Base-by-base conservation (phyloP, 768 basidiomycete genomes). In the Amylocystis lapponica region DNA sequence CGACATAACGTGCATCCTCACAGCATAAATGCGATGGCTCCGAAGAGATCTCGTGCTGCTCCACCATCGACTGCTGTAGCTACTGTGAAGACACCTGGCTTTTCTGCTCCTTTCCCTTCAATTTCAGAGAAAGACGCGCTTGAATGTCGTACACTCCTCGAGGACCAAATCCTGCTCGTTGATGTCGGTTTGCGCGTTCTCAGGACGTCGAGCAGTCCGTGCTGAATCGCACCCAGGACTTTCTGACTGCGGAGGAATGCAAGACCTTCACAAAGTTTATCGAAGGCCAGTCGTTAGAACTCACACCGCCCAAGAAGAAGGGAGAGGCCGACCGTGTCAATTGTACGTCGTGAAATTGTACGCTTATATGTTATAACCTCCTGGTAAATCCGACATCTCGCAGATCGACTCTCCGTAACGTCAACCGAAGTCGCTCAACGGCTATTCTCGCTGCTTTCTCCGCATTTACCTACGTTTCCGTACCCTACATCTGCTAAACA, bases 261-360 rank as follows among this genome's bases (percentile, higher is more conserved):
- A 77, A 75, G 50, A 47, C 63, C 7, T 81, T 72, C 51, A 66
- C 75, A 25, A 70, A 74, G 44, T 78, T 83, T 62, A 75, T 86
- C 41, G 76, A 82, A 39, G 58, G 52, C 27, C 67, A 81, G 13
- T 76, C 77, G 19, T 66, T 85, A 12, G 78, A 82, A 51, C 69
- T 83, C 3, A 81, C 82, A 0, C 82, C 81, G 10, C 79, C 83
- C 3, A 81, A 80, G 65, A 84, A 83, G 61, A 68, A 71, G 45
- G 86, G 82, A 8, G 83, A 87, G 56, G 86, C 86, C 1, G 77
- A 76, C 16, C 62, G 86, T 45, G 71, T 83, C 9, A 87, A 86
- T 61, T 70, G 83, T 83, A 54, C 49, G 75, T 59, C 38, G 5
- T 29, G 12, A 9, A 2, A 16, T 20, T 20, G 30, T 17, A 8